Evolutionary conservation across 495 filamentous ascomycete species (phyloP), one percentile per base, ranked within the genome.

Genomic region (Mycothermus thermophilus): DNA sequence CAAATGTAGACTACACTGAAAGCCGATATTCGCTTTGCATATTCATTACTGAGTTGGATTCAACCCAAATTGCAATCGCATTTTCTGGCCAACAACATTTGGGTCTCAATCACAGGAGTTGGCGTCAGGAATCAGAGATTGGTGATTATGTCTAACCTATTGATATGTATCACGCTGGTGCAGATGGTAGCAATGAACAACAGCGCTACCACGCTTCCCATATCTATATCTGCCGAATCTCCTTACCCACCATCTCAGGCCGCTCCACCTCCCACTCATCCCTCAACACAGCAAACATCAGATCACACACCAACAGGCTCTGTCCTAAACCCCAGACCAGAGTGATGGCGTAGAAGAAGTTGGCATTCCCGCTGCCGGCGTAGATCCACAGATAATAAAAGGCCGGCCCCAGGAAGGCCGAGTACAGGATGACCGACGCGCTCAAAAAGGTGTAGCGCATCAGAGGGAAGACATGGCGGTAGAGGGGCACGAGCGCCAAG

Each of bases 381-480:
- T 97, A 97, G 42, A 96, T 93, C 90, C 90, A 97, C 3, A 97
- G 69, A 55, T 97, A 75, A 49, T 96, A 93, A 59, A 97, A 97
- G 0, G 87, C 85, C 1, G 90, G 90, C 0, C 90, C 90, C 0
- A 97, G 74, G 21, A 94, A 73, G 13, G 75, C 78, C 14, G 83
- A 76, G 59, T 96, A 96, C 3, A 94, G 66, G 5, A 97, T 62
- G 1, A 81, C 79, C 5, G 84, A 73, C 3, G 77, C 67, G 23
- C 79, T 77, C 35, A 94, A 74, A 55, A 95, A 97, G 4, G 80
- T 80, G 58, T 96, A 95, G 20, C 92, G 77, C 77, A 94, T 86
- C 35, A 96, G 55, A 17, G 88, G 85, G 51, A 94, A 93, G n/a
- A 94, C 67, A 54, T 97, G 92, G 10, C 83, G 64, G 55, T 90